Percentiles rank a stretch among this genome's conserved stretches.
Evolutionary conservation across 768 basidiomycete genomes (phyloP).

Genomic region (Asterophora parasitica): DNA sequence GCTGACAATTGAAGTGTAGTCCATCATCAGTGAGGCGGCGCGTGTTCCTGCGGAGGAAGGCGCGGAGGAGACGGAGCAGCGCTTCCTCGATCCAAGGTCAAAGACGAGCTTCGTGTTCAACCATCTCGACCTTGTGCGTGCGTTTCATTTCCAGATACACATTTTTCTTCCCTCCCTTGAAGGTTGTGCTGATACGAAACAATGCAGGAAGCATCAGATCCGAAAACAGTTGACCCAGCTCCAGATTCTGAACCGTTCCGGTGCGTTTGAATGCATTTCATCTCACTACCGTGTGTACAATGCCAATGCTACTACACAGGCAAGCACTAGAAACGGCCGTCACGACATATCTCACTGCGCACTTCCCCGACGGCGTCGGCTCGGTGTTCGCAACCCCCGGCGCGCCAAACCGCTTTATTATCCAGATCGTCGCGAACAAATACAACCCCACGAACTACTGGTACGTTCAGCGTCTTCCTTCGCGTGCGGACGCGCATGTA

Average conservation of each 20-base stretch:
- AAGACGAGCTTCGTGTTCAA: slow-evolving; percentile 80
- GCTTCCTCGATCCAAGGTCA: slow-evolving; percentile 82
- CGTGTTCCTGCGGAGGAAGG: background rate
- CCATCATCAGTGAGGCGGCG: slow-evolving; percentile 63
- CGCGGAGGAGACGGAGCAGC: slow-evolving; percentile 32
- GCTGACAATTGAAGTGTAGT: slow-evolving; percentile 37
- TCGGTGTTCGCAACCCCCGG: slow-evolving; percentile 61
- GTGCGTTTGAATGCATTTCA: slow-evolving; percentile 34
- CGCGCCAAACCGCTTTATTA: slow-evolving; percentile 43
- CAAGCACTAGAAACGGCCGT: slow-evolving; percentile 66
- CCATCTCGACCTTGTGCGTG: slow-evolving; percentile 72
- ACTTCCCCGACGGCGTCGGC: slow-evolving; percentile 75
- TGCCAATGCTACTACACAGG: slow-evolving; percentile 30
- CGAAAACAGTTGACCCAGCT: slow-evolving; percentile 56
- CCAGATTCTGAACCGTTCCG: slow-evolving; percentile 70
- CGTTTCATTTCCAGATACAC: background rate
- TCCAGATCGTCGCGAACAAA: slow-evolving; percentile 92
- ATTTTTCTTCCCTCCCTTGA: no score
- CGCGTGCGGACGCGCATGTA: background rate
- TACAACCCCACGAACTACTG: slow-evolving; percentile 94
- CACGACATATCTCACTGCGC: slow-evolving; percentile 67
- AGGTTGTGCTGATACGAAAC: slow-evolving; percentile 5
- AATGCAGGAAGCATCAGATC: slow-evolving; percentile 71
- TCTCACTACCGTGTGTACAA: background rate
- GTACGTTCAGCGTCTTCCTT: slow-evolving; percentile 33